Percentiles rank a stretch among this genome's conserved stretches.
phyloP scores from a whole-genome alignment of 352 stramenopile species.

The Globisporangium mamillatum region DNA sequence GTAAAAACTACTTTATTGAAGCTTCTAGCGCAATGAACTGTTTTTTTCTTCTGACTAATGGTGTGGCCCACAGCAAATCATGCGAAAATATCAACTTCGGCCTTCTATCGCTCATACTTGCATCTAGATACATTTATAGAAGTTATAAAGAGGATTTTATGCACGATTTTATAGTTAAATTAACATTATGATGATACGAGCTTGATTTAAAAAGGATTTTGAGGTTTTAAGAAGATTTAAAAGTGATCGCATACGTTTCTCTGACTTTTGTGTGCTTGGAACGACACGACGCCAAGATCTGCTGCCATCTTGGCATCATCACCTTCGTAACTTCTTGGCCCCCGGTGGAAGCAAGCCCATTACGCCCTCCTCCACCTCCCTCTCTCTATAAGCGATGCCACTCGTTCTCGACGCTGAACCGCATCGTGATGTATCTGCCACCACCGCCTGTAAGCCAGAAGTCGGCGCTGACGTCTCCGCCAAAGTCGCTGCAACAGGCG shows the following conservation, averaged over 20 bases:
- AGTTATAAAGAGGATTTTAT: background rate
- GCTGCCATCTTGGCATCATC: background rate
- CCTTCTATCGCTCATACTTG: background rate
- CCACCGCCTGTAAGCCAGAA: background rate
- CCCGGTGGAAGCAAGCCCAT: background rate
- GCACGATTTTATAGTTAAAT: too few species aligned
- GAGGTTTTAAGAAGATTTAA: background rate
- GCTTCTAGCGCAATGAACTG: background rate
- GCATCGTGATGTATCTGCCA: background rate
- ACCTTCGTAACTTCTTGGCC: background rate
- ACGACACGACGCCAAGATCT: background rate
- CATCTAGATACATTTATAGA: background rate
- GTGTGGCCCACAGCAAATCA: background rate
- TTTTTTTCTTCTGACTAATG: background rate
- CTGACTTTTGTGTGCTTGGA: background rate
- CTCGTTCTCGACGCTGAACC: background rate
- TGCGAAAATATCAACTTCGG: background rate
- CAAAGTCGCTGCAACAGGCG: background rate
- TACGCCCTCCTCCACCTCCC: background rate
- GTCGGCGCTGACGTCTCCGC: background rate
- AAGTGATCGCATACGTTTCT: background rate
- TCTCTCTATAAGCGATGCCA: constrained; percentile 1
- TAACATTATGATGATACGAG: too few species aligned
- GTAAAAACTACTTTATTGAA: background rate
- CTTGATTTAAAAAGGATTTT: background rate